Evolutionary conservation across 1,139 yeast species (phyloP).

Genomic region (Candida labiduridarum): DNA sequence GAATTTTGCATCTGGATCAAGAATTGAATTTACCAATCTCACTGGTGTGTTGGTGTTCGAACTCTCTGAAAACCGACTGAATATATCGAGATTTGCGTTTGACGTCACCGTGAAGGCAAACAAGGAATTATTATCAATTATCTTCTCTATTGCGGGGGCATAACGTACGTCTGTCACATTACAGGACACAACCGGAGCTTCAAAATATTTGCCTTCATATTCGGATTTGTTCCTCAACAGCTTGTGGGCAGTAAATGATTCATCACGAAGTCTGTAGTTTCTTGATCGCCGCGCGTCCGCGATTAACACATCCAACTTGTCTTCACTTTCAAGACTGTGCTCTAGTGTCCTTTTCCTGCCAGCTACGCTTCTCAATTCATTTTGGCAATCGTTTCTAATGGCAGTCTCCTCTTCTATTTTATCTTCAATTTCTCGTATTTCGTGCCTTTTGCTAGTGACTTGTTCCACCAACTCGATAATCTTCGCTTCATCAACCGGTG

Average conservation of each 20-base stretch:
- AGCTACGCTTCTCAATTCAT: slow-evolving; percentile 22
- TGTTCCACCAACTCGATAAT: slow-evolving; percentile 16
- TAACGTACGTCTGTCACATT: slow-evolving; percentile 50
- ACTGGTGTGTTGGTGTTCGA: slow-evolving; percentile 39
- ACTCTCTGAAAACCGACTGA: slow-evolving; percentile 32
- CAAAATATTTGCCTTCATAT: slow-evolving; percentile 51
- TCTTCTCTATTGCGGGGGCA: slow-evolving; percentile 60
- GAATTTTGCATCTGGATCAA: slow-evolving; percentile 18
- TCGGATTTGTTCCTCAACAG: slow-evolving; percentile 30
- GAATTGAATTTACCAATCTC: slow-evolving; percentile 26
- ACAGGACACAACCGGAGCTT: slow-evolving; percentile 78
- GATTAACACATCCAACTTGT: slow-evolving; percentile 47
- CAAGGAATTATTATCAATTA: slow-evolving; percentile 56
- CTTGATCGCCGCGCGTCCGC: slow-evolving; percentile 26
- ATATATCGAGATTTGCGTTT: slow-evolving; percentile 22
- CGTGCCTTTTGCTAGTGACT: slow-evolving; percentile 19
- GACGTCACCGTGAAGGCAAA: slow-evolving; percentile 49
- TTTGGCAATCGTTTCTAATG: slow-evolving; percentile 21
- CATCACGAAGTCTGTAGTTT: slow-evolving; percentile 29
- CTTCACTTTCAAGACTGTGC: slow-evolving; percentile 46
- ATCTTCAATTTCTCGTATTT: slow-evolving; percentile 16
- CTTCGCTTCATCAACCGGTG: slow-evolving; percentile 21
- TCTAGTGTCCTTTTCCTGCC: slow-evolving; percentile 19
- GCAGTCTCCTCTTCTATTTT: slow-evolving; percentile 19
- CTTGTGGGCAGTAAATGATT: slow-evolving; percentile 34